Evolutionary conservation across 2,329 filamentous ascomycete genomes (phyloP), one percentile per base, ranked within the genome.

Genomic region (Phialophora macrospora): DNA sequence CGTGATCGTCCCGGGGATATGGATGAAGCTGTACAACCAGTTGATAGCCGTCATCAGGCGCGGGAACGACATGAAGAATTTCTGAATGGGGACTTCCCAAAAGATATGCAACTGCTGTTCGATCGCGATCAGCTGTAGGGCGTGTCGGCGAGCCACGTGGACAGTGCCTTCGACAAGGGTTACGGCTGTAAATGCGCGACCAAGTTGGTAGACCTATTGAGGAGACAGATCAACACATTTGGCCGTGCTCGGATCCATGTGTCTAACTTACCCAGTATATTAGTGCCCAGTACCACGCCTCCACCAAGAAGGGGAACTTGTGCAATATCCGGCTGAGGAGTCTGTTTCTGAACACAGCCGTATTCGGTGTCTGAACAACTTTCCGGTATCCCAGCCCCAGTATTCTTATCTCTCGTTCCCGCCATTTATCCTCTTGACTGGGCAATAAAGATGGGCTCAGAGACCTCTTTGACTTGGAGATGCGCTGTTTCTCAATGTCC

Each of bases 261-360:
- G 9, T 65, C 62, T n/a, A 32, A 74, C 84, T 72, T 83, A 91
- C 89, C 88, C 89, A 92, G 79, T 92, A 92, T 58, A 92, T 88
- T 68, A 91, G 78, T 2, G 87, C 86, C 89, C 89, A 92, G 72
- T 92, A 92, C 88, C 89, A 92, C 48, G 85, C 88, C 76, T 92
- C 90, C 1, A 88, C 87, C 30, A 92, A 76, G 74, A 92, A 92
- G 0, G 90, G 90, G 70, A 90, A 86, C 73, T 85, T 88, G 64
- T 82, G 82, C 14, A 92, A 81, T 41, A 92, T 71, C 4, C 88
- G 82, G 74, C 87, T 90, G 58, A 90, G 79, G 12, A 88, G 77
- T 55, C 85, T 83, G 67, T 85, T 82, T 68, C 83, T 81, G 72
- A 88, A 89, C 6, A 85, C 78, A 46, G 79, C 78, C 0, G 87